These are phyloP conservation scores for Collybia sp. DNA, from an alignment of 768 basidiomycete species.

Conservation along the genomic window DNA sequence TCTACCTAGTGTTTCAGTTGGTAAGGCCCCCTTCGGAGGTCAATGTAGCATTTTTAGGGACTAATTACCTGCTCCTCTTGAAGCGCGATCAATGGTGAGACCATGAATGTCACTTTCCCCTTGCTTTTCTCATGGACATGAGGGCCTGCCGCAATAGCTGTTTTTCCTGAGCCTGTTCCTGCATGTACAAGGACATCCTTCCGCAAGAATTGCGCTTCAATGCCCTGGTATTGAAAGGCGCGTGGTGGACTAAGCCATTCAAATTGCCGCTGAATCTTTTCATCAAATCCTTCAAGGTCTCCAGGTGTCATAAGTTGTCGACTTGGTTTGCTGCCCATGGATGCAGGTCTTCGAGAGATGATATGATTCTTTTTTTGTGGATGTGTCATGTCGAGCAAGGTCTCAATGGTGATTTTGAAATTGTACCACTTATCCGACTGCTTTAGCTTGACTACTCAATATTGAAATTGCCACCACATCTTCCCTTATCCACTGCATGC, in stretches of 20 bases:
- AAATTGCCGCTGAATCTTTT: constrained; percentile 12
- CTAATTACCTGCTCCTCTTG: constrained; percentile 23
- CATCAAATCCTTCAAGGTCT: constrained; percentile 8
- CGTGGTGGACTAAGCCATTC: constrained; percentile 15
- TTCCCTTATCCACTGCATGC: too few species aligned
- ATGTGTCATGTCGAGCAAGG: not conserved
- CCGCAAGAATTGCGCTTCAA: constrained; percentile 21
- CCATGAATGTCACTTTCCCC: constrained; percentile 27
- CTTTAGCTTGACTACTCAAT: too few species aligned
- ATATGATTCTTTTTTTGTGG: not conserved
- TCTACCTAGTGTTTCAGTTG: constrained; percentile 8
- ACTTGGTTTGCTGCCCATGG: not conserved
- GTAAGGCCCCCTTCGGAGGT: too few species aligned
- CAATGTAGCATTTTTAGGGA: too few species aligned
- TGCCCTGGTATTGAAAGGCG: constrained; percentile 22
- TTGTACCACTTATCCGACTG: too few species aligned
- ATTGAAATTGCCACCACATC: too few species aligned
- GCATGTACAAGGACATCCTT: constrained; percentile 31
- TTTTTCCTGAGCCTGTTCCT: constrained; percentile 31
- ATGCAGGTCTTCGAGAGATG: too few species aligned
- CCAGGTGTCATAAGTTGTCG: constrained; percentile 1
- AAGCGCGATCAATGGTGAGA: constrained; percentile 33
- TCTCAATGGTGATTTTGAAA: not conserved
- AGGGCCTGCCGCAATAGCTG: constrained; percentile 31
- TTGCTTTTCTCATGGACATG: constrained; percentile 18